Conservation (phyloP, 1,139 yeast species). For the Candida sp. region DNA sequence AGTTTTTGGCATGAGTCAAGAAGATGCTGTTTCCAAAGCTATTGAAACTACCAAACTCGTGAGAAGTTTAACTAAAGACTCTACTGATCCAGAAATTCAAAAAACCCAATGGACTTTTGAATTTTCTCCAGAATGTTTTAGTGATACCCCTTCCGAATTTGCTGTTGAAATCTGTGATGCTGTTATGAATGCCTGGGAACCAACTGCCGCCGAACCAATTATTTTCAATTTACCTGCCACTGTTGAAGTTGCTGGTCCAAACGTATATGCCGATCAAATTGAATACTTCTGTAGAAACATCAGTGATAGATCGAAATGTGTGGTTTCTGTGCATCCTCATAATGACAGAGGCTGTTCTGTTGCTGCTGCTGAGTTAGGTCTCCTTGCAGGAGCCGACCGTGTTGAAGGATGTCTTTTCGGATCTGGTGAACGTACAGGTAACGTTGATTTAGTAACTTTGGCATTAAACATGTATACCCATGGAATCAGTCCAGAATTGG, state of each 20-base stretch:
- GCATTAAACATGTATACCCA: constrained; percentile 48
- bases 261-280: constrained; percentile 49
- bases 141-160: constrained; percentile 42
- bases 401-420: constrained; percentile 51
- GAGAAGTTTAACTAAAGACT: constrained; percentile 41
- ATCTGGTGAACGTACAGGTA: constrained; percentile 50
- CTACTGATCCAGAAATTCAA: constrained; percentile 28
- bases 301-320: constrained; percentile 40
- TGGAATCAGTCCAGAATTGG: constrained; percentile 42
- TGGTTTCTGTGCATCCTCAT: constrained; percentile 47
- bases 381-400: constrained; percentile 49
- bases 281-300: constrained; percentile 43
- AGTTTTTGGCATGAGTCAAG: constrained; percentile 42
- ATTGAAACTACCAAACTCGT: constrained; percentile 40
- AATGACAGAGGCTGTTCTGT: constrained; percentile 51
- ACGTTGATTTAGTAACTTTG: constrained; percentile 46
- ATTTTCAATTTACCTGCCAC: constrained; percentile 50
- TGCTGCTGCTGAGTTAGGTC: constrained; percentile 48
- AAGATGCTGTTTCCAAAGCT: constrained; percentile 40
- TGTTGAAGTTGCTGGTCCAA: constrained; percentile 47
- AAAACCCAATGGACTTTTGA: constrained; percentile 45
- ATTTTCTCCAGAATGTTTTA: constrained; percentile 47
- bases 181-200: constrained; percentile 46
- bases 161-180: constrained; percentile 46
- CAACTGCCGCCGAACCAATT: constrained; percentile 38